phyloP scores from a whole-genome alignment of 306 rosid genomes.

The Amphicarpaea edgeworthii region DNA sequence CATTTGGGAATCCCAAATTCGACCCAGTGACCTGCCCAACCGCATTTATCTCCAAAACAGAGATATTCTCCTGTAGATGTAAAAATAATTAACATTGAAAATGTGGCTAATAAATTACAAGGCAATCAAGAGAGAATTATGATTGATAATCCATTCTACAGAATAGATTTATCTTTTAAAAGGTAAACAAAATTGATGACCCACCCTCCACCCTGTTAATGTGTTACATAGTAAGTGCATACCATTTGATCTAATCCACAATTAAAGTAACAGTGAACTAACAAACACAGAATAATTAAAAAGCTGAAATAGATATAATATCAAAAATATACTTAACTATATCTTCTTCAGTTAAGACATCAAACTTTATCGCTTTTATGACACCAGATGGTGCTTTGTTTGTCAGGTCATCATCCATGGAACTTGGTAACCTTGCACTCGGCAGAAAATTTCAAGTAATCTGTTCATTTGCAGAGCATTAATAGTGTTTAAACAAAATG shows the following conservation, averaged over 20 bases:
- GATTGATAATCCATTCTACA: conserved; percentile 30
- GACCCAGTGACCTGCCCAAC: conserved; percentile 78
- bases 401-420: conserved; percentile 68
- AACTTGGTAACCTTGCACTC: conserved; percentile 43
- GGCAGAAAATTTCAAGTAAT: conserved; percentile 50
- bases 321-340: conserved; percentile 62
- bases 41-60: conserved; percentile 62
- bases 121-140: conserved; percentile 5
- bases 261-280: conserved; percentile 16
- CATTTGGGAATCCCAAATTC: conserved; percentile 88
- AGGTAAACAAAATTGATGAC: conserved; percentile 25
- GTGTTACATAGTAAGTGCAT: conserved; percentile 2
- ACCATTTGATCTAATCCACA: conserved; percentile 19
- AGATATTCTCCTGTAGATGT: conserved; percentile 67
- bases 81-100: conserved; percentile 40
- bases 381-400: conserved; percentile 53
- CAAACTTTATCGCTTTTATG: conserved; percentile 59
- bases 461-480: conserved; percentile 50
- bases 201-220: conserved; percentile 34
- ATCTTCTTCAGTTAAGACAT: conserved; percentile 56
- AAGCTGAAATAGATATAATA: conserved; percentile 31
- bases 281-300: conserved; percentile 12
- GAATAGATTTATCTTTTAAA: conserved; percentile 25
- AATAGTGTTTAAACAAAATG: conserved; percentile 34
- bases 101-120: conserved; percentile 29